Percentiles rank a stretch among this genome's conserved stretches.
These are phyloP conservation scores for Aspergillus sp. DNA, from an alignment of 2,329 filamentous ascomycete genomes.

Conservation along the genomic window DNA sequence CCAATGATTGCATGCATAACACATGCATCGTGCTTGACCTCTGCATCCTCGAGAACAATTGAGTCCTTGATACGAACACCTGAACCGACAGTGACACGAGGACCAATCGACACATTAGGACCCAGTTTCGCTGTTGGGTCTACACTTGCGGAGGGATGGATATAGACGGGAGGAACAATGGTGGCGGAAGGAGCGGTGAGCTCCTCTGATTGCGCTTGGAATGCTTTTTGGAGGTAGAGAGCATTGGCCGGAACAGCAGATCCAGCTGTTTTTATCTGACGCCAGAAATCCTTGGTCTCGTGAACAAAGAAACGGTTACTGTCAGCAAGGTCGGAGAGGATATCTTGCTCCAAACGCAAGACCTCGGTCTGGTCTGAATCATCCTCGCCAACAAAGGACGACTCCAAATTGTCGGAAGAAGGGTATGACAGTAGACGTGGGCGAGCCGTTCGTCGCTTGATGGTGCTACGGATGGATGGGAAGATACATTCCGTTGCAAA, in stretches of 20 bases:
- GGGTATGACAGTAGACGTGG: slow-evolving; percentile 93
- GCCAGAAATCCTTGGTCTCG: slow-evolving; percentile 99
- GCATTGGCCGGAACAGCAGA: slow-evolving; percentile 96
- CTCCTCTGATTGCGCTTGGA: slow-evolving; percentile 78
- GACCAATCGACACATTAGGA: slow-evolving; percentile 93
- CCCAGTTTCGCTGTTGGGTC: slow-evolving; percentile 95
- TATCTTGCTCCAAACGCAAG: slow-evolving; percentile 94
- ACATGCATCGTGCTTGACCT: slow-evolving; percentile 96
- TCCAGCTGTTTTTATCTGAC: slow-evolving; percentile 98
- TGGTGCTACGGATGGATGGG: slow-evolving; percentile 88
- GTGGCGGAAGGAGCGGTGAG: slow-evolving; percentile 79
- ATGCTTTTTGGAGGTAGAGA: slow-evolving; percentile 91
- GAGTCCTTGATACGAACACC: slow-evolving; percentile 93
- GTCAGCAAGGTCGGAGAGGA: slow-evolving; percentile 90
- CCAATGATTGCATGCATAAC: slow-evolving; percentile 95
- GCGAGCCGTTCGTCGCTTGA: slow-evolving; percentile 91
- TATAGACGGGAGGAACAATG: slow-evolving; percentile 90
- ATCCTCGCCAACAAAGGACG: slow-evolving; percentile 66
- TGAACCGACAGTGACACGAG: slow-evolving; percentile 79
- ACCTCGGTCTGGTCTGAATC: slow-evolving; percentile 79
- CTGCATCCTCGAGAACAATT: slow-evolving; percentile 89
- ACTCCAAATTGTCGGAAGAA: slow-evolving; percentile 88
- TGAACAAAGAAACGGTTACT: slow-evolving; percentile 98
- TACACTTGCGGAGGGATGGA: slow-evolving; percentile 85
- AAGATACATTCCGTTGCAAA: slow-evolving; percentile 96